These are phyloP conservation scores for Apiospora malaysiana DNA, from an alignment of 2,329 filamentous ascomycete species.

Conservation along the genomic window DNA sequence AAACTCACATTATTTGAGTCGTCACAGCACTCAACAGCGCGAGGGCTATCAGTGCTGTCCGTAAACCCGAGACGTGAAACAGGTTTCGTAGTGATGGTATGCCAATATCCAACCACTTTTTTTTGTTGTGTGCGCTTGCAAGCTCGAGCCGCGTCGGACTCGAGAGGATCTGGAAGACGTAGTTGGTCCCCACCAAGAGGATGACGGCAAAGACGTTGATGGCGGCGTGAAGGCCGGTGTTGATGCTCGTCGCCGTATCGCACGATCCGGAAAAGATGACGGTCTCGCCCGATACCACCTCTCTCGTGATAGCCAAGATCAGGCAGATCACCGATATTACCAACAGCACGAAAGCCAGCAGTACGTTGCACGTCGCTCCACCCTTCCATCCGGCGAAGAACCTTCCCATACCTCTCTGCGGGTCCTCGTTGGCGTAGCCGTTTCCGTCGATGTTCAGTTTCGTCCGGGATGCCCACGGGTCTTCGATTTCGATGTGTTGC, in stretches of 20 bases:
- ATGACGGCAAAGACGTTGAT: constrained; percentile 51
- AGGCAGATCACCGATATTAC: constrained; percentile 47
- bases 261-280: constrained; percentile 49
- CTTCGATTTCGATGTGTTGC: constrained; percentile 43
- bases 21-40: constrained; percentile 49
- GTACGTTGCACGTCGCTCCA: constrained; percentile 51
- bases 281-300: constrained; percentile 42
- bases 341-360: constrained; percentile 46
- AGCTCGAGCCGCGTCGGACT: constrained; percentile 59
- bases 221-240: constrained; percentile 49
- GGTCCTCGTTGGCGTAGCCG: constrained; percentile 35
- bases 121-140: constrained; percentile 50
- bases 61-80: constrained; percentile 46
- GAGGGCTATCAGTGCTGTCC: constrained; percentile 46
- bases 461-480: constrained; percentile 37
- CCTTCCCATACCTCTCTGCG: constrained; percentile 37
- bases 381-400: constrained; percentile 53
- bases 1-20: constrained; percentile 57
- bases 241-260: constrained; percentile 41
- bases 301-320: constrained; percentile 44
- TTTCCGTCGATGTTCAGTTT: constrained; percentile 30
- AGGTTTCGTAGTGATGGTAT: constrained; percentile 59
- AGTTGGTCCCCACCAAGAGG: constrained; percentile 57
- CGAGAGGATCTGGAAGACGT: constrained; percentile 59
- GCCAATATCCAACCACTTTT: constrained; percentile 59